These are phyloP conservation scores for Amoebophrya sp. DNA, from an alignment of 169 alveolate species.

Conservation along the genomic window DNA sequence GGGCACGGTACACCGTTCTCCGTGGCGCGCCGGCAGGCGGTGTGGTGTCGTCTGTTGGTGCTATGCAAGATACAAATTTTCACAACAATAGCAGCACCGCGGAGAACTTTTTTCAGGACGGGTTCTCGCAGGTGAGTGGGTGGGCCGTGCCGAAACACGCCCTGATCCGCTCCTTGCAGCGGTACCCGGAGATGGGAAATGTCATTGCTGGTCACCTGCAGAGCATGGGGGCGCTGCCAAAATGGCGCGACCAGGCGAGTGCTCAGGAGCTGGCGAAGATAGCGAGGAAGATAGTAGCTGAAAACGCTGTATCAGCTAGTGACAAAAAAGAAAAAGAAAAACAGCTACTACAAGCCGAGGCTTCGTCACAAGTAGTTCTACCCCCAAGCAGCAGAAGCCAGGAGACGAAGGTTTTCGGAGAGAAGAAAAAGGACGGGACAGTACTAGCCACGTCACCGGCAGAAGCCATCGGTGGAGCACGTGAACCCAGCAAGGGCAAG, in stretches of 20 bases:
- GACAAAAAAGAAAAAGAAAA: neutral
- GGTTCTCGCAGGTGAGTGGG: neutral
- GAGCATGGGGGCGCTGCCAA: neutral
- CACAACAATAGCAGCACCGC: too few species aligned
- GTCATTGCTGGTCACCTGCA: neutral
- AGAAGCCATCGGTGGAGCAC: neutral
- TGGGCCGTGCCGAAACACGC: neutral
- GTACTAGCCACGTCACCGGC: neutral
- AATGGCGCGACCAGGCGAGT: neutral
- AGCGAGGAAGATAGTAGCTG: too few species aligned
- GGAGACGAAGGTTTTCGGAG: too few species aligned
- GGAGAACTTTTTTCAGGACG: too few species aligned
- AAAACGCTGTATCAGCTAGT: too few species aligned
- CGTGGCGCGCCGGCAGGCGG: too few species aligned
- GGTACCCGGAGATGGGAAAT: neutral
- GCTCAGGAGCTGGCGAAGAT: too few species aligned
- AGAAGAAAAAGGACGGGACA: neutral
- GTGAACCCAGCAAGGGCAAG: too few species aligned
- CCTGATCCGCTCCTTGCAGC: neutral
- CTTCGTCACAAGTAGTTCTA: too few species aligned
- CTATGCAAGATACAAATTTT: too few species aligned
- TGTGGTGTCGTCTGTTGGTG: too few species aligned
- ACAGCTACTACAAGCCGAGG: neutral
- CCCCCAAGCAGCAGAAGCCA: too few species aligned
- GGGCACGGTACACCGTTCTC: neutral